Conservation (phyloP, 495 filamentous ascomycete genomes). For the Penicillium silybi region DNA sequence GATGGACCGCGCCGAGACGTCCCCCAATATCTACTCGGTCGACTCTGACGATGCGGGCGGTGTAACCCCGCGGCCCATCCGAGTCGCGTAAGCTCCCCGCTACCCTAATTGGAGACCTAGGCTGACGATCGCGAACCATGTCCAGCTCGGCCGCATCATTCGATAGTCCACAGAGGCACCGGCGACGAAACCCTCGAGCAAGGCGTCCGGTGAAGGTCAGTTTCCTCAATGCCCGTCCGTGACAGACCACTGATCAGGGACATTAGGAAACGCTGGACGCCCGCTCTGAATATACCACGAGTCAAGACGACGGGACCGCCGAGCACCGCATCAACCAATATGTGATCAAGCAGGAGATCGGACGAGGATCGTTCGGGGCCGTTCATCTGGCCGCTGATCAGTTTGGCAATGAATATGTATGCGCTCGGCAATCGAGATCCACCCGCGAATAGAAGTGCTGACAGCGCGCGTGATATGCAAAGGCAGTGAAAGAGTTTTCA, state of each 20-base stretch:
- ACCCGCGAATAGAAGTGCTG: not conserved
- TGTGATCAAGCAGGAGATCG: conserved; percentile 90
- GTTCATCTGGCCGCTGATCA: conserved; percentile 91
- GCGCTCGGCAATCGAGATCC: conserved; percentile 19
- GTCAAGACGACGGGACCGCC: conserved; percentile 72
- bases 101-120: not conserved
- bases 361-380: conserved; percentile 89
- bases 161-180: conserved; percentile 71
- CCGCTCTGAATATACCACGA: conserved; percentile 78
- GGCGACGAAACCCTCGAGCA: conserved; percentile 65
- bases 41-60: conserved; percentile 2
- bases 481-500: conserved; percentile 98
- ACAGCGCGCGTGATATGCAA: not conserved
- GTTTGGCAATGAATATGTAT: conserved; percentile 88
- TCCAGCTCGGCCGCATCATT: conserved; percentile 50
- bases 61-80: conserved; percentile 6
- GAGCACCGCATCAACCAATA: conserved; percentile 93
- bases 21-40: conserved; percentile 7
- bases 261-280: conserved; percentile 87
- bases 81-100: conserved; percentile 16
- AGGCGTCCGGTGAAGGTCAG: conserved; percentile 68
- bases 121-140: not conserved
- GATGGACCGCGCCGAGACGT: conserved; percentile 20
- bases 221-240: conserved; percentile 9
- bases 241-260: conserved; percentile 25